Evolutionary conservation across 2,329 filamentous ascomycete species (phyloP), one percentile per base, ranked within the genome.

Genomic region (Neonectria sp.): DNA sequence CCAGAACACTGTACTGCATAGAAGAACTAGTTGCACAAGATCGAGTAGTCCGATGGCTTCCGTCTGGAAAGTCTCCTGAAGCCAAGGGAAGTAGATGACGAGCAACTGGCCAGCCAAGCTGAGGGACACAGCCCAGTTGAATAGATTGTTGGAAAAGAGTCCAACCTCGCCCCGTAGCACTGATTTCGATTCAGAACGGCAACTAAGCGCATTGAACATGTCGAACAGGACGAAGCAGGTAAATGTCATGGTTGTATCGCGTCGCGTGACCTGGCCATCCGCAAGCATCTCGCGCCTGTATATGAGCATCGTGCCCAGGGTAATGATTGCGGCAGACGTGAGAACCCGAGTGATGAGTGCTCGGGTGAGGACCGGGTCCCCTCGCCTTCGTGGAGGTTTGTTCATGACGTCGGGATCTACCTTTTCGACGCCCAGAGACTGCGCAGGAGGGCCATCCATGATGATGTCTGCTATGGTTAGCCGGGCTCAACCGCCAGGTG

Each of bases 201-300:
- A 99, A 17, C 94, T 92, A 25, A 99, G 86, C 2, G 96, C 96
- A 81, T 99, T 98, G 86, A 98, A 98, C 96, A 99, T 99, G 85
- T 99, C 96, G 81, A 98, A 99, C 60, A 99, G 89, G 52, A 99
- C 96, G 78, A 99, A 99, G 82, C 95, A 97, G 6, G 96, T 99
- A 79, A 99, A 99, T 0, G 96, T 98, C 93, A 99, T 98, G 71
- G 96, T 99, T 2, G 96, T 99, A 82, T 99, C 96, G 74, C 97
- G 94, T 56, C 94, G 93, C 1, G 92, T 97, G 66, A 98, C 93
- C 65, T 91, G 85, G 62, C 94, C 91, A 78, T 97, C 94, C 27
- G 90, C 87, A 55, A 91, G 85, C 93, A 99, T 98, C 83, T 98
- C 95, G 77, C 91, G 92, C 72, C 93, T 91, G 83, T 99, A 99